Conservation (phyloP, 192 early-diverging fungal genomes). For the Mortierella alpina region DNA sequence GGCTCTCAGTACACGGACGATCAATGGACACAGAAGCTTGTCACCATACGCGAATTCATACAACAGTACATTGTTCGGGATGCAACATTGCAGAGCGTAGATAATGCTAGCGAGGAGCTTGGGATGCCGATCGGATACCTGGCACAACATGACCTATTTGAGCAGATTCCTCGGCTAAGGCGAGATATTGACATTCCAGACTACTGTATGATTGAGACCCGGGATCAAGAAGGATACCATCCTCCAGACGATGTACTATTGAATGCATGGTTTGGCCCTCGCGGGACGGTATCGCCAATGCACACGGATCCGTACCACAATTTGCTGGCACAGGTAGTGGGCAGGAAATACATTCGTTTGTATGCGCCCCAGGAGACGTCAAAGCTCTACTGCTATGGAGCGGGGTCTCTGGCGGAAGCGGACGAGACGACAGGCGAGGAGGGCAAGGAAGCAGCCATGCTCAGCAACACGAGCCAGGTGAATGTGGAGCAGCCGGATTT, state of each 20-base stretch:
- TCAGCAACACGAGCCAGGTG: conserved; percentile 84
- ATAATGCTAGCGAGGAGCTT: not conserved
- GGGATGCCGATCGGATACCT: conserved; percentile 69
- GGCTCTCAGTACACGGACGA: conserved; percentile 83
- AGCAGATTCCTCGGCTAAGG: conserved; percentile 75
- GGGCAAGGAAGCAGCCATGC: conserved; percentile 31
- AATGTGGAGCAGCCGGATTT: conserved; percentile 75
- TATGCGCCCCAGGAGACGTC: conserved; percentile 71
- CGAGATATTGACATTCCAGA: conserved; percentile 82
- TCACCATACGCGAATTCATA: conserved; percentile 79
- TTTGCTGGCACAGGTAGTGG: conserved; percentile 86
- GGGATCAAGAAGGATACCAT: conserved; percentile 30
- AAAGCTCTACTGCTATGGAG: conserved; percentile 72
- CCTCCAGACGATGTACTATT: conserved; percentile 60
- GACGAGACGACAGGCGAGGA: not conserved
- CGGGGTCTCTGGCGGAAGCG: not conserved
- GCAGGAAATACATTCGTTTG: conserved; percentile 81
- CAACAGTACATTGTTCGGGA: conserved; percentile 51
- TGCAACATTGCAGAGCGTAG: not conserved
- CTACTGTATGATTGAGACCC: conserved; percentile 72
- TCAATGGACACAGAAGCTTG: conserved; percentile 78
- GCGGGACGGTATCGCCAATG: conserved; percentile 83
- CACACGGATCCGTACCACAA: conserved; percentile 88
- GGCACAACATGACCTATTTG: conserved; percentile 88
- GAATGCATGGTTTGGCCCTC: conserved; percentile 89